Percentiles rank a stretch among this genome's conserved stretches.
Conservation (phyloP, 345 rosid species). For the Citrus sinensis region DNA sequence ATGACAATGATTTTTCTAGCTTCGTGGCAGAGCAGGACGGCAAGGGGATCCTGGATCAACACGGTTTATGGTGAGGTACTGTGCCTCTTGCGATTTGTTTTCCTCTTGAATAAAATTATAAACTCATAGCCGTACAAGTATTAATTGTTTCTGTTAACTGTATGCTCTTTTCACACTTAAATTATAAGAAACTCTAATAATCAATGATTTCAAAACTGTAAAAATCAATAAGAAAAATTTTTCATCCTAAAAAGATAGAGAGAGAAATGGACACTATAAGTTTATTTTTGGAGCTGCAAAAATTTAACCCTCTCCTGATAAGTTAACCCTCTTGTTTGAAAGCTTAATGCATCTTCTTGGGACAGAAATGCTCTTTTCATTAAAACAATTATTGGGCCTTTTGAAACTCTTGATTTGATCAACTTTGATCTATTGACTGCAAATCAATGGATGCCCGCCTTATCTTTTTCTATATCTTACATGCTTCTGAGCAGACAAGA, state of each 20-base stretch:
- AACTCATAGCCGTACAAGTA: not conserved
- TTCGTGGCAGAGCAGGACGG: constrained; percentile 98
- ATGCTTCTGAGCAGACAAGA: not conserved
- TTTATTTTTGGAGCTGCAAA: not conserved
- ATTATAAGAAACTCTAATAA: not conserved
- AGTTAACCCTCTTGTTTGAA: not conserved
- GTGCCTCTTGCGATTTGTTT: constrained; percentile 3
- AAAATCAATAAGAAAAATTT: not conserved
- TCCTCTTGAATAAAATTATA: not conserved
- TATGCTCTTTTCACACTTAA: not conserved
- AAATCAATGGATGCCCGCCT: not conserved
- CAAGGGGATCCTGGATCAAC: constrained; percentile 99
- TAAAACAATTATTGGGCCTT: not conserved
- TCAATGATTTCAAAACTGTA: not conserved
- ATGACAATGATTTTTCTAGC: constrained; percentile 40
- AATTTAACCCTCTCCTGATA: not conserved
- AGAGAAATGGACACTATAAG: not conserved
- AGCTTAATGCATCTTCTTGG: not conserved
- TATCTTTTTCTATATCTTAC: not conserved
- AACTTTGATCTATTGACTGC: not conserved
- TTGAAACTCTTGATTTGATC: not conserved
- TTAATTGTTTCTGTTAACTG: not conserved
- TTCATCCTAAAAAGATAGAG: not conserved
- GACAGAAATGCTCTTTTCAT: too few relatives aligned
- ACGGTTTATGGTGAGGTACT: constrained; percentile 94